phyloP scores from a whole-genome alignment of 148 eudicot species.

The Bassia scoparia region DNA sequence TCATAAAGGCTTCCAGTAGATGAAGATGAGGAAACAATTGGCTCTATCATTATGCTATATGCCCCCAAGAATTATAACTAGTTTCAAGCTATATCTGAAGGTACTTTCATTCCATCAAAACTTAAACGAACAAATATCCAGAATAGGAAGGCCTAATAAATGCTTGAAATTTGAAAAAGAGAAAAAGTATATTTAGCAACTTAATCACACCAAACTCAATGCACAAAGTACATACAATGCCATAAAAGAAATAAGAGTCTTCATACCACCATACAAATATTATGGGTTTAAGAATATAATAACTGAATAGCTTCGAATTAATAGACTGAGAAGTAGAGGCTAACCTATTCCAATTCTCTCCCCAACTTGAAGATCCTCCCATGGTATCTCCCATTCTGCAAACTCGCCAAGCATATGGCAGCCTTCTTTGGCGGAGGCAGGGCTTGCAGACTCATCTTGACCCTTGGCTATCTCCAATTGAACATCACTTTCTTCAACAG shows the following conservation, averaged over 20 bases:
- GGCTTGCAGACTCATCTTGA: slow-evolving; percentile 36
- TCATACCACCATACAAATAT: not conserved
- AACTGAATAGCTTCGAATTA: not conserved
- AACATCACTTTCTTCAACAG: slow-evolving; percentile 22
- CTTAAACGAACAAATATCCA: not conserved
- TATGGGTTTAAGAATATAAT: not conserved
- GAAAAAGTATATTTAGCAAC: not conserved
- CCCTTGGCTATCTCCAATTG: slow-evolving; percentile 30
- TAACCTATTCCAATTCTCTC: slow-evolving; percentile 95
- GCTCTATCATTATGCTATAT: not conserved
- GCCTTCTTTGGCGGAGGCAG: slow-evolving; percentile 37
- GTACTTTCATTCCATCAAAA: not conserved
- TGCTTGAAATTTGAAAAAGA: not conserved
- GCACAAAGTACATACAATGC: not conserved
- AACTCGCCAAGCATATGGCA: slow-evolving; percentile 67
- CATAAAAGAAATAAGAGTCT: no score
- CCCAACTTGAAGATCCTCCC: slow-evolving; percentile 93
- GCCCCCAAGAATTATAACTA: not conserved
- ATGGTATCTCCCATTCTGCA: slow-evolving; percentile 89
- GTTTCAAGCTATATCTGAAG: slow-evolving; percentile 7
- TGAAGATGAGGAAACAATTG: not conserved
- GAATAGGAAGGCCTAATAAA: not conserved
- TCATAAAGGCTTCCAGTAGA: not conserved
- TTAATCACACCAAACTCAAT: not conserved
- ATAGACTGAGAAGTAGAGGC: slow-evolving; percentile 10